phyloP scores from a whole-genome alignment of 306 rosid genomes.

The Sechiopsis laciniata region DNA sequence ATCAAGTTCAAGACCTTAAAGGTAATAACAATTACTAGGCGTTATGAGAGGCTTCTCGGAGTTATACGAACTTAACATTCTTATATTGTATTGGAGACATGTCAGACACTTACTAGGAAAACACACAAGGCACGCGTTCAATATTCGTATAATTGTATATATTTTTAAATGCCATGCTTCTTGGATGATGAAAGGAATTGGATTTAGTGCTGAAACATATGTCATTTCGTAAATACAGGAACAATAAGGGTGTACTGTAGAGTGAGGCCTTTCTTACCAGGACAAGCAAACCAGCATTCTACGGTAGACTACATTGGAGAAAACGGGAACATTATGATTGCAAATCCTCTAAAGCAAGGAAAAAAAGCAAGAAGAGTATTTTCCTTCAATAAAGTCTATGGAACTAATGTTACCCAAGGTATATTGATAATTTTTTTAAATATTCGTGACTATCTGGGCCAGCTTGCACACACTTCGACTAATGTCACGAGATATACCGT shows the following conservation, averaged over 20 bases:
- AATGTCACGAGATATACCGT: no score
- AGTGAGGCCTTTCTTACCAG: slow-evolving; percentile 79
- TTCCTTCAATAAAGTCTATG: slow-evolving; percentile 84
- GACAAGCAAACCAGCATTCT: slow-evolving; percentile 61
- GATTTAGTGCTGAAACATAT: slow-evolving; percentile 9
- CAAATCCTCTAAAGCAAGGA: slow-evolving; percentile 79
- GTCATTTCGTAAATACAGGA: slow-evolving; percentile 44
- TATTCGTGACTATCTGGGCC: no score
- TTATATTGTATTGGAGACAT: neutral
- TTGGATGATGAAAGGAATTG: neutral
- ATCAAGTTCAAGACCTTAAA: slow-evolving; percentile 95
- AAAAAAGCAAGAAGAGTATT: slow-evolving; percentile 81
- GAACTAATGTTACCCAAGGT: slow-evolving; percentile 90
- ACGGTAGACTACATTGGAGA: slow-evolving; percentile 89
- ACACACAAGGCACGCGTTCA: neutral
- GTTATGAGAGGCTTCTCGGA: no score
- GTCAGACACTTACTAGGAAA: neutral
- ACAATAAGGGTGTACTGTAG: slow-evolving; percentile 89
- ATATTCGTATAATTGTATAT: neutral
- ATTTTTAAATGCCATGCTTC: neutral
- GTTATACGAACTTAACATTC: no score
- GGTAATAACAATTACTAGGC: slow-evolving; percentile 42
- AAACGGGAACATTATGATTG: slow-evolving; percentile 87
- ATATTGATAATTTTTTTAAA: neutral
- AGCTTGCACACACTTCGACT: no score